These are phyloP conservation scores for Agastache rugosa DNA, from an alignment of 257 asterid species.

Conservation along the genomic window DNA sequence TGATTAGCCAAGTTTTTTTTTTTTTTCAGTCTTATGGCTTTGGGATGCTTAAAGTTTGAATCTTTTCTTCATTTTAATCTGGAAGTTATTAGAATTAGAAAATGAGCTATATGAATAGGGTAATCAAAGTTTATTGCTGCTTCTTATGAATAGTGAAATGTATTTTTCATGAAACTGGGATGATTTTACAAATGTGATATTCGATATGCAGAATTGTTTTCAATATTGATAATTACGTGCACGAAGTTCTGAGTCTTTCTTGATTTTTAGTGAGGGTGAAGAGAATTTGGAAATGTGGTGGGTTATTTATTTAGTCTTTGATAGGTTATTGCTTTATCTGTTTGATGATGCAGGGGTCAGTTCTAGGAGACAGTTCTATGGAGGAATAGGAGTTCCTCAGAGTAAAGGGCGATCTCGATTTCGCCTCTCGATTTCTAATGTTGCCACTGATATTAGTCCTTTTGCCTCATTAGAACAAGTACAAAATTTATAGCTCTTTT, in stretches of 20 bases:
- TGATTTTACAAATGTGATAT: neutral
- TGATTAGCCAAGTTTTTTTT: neutral
- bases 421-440: constrained; percentile 67
- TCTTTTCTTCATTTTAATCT: constrained; percentile 4
- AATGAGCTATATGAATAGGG: constrained; percentile 13
- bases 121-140: neutral
- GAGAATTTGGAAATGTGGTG: constrained; percentile 14
- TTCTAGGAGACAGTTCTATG: too few species aligned
- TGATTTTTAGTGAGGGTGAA: neutral
- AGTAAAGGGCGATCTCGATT: too few species aligned
- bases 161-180: neutral
- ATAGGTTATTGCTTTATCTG: too few species aligned
- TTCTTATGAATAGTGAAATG: neutral
- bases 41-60: neutral
- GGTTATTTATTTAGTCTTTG: constrained; percentile 29
- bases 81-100: neutral
- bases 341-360: too few species aligned
- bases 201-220: neutral
- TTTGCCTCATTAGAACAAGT: constrained; percentile 58
- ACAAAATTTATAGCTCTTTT: neutral
- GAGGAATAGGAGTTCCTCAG: too few species aligned
- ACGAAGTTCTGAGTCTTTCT: constrained; percentile 18
- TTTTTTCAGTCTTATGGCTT: neutral
- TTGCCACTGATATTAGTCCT: constrained; percentile 73
- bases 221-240: neutral